These are phyloP conservation scores for Cystobasidium ongulense DNA, from an alignment of 768 basidiomycete species.

Conservation along the genomic window DNA sequence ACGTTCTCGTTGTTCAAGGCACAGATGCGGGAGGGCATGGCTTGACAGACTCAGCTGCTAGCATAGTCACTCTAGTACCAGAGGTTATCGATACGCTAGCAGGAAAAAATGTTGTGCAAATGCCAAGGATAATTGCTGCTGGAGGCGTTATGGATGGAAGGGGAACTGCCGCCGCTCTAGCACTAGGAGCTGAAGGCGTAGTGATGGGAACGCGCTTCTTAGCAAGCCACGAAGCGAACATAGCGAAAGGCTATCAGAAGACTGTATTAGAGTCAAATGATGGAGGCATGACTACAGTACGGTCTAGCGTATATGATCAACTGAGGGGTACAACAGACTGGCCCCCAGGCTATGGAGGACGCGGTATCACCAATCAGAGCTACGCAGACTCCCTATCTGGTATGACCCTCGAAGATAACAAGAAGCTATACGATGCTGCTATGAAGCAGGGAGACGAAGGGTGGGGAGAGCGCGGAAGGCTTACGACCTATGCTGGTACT, in stretches of 20 bases:
- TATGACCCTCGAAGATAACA: slow-evolving; percentile 20
- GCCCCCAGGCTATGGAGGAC: slow-evolving; percentile 18
- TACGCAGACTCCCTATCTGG: neutral
- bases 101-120: neutral
- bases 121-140: neutral
- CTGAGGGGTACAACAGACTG: slow-evolving; percentile 20
- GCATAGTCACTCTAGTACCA: neutral
- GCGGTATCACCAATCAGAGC: slow-evolving; percentile 15
- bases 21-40: slow-evolving; percentile 25
- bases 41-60: neutral
- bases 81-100: slow-evolving; percentile 1
- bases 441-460: slow-evolving; percentile 11
- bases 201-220: slow-evolving; percentile 13
- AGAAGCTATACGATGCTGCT: slow-evolving; percentile 15
- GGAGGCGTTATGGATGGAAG: slow-evolving; percentile 14
- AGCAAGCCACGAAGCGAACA: slow-evolving; percentile 8
- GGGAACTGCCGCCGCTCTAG: slow-evolving; percentile 3
- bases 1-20: slow-evolving; percentile 21
- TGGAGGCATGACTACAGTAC: slow-evolving; percentile 8
- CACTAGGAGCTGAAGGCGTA: slow-evolving; percentile 21
- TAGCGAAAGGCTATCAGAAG: slow-evolving; percentile 19
- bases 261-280: slow-evolving; percentile 4
- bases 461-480: neutral
- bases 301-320: slow-evolving; percentile 12
- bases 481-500: slow-evolving; percentile 21